Conservation (phyloP, 768 basidiomycete species). For the Trametes meyenii region DNA sequence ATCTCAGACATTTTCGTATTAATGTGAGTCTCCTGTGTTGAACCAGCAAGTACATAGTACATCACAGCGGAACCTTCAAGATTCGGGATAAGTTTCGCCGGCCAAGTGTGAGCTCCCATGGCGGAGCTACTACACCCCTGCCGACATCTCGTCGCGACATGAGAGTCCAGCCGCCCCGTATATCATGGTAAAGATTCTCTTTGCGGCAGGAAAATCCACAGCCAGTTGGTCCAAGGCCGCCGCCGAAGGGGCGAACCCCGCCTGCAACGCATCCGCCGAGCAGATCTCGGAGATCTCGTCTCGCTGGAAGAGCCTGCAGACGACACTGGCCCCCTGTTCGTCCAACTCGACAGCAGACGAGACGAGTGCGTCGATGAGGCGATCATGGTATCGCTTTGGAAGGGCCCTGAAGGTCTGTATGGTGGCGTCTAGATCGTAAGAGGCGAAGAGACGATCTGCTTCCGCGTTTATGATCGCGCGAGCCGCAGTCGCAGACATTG, state of each 20-base stretch:
- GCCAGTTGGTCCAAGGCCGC: neutral
- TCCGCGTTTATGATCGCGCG: neutral
- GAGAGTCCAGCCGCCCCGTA: too few relatives aligned
- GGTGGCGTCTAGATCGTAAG: neutral
- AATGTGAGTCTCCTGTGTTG: too few relatives aligned
- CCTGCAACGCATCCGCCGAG: neutral
- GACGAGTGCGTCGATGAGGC: neutral
- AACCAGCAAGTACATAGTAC: too few relatives aligned
- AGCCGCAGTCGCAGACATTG: neutral
- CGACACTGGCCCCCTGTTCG: neutral
- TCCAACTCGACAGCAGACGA: neutral
- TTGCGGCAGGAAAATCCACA: neutral
- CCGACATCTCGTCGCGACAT: too few relatives aligned
- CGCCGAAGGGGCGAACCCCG: neutral
- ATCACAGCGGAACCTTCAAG: too few relatives aligned
- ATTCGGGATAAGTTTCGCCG: too few relatives aligned
- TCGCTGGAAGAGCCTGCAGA: neutral
- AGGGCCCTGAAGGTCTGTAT: neutral
- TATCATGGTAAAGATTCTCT: too few relatives aligned
- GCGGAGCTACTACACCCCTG: too few relatives aligned
- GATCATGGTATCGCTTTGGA: neutral
- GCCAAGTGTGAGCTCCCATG: too few relatives aligned
- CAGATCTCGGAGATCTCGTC: neutral
- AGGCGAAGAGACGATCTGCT: neutral
- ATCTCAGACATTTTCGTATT: too few relatives aligned